Evolutionary conservation across 1,284 basidiomycete species (phyloP), one percentile per base, ranked within the genome.

Genomic region (Peniophora sp.): DNA sequence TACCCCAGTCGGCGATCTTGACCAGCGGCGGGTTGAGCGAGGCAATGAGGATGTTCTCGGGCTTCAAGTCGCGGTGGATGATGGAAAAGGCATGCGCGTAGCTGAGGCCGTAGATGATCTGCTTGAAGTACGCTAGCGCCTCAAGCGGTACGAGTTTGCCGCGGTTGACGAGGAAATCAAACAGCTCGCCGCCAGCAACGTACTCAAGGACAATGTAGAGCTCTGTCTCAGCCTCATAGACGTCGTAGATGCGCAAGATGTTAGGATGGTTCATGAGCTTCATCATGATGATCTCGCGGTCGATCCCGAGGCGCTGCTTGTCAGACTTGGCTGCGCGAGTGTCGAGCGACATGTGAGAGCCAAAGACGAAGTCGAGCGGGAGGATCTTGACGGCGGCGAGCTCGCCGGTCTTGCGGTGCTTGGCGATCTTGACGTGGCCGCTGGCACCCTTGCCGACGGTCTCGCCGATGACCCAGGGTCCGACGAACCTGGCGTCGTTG

Each of bases 281-380:
- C 96, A 99, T 98, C 82, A 99, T 97, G 59, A 93, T 93, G 57
- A 99, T 98, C 69, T 99, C 97, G 55, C 93, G 77, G 68, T 99
- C 95, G 59, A 99, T 91, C 6, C 93, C 92, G 44, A 95, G 81
- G 52, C 93, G 80, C 59, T 92, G 85, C 71, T 95, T 96, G 61
- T 97, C 92, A 1, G 81, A 78, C 66, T 92, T 91, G 12, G 78
- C 81, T 54, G 81, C 70, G 61, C 89, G 83, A 36, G 85, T 83
- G 24, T 79, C 77, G 61, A 89, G 71, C 52, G 88, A 89, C 54
- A 82, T 78, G 27, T 91, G 80, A 47, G 90, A 92, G 59, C 78
- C 82, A 61, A 91, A 74, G 55, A 94, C 78, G 35, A 92, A 79
- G 48, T 91, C 85, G 52, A 96, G 81, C 20, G 96, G 95, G 25